Evolutionary conservation across 441 rosid species (phyloP).

Genomic region (Biscutella laevigata): DNA sequence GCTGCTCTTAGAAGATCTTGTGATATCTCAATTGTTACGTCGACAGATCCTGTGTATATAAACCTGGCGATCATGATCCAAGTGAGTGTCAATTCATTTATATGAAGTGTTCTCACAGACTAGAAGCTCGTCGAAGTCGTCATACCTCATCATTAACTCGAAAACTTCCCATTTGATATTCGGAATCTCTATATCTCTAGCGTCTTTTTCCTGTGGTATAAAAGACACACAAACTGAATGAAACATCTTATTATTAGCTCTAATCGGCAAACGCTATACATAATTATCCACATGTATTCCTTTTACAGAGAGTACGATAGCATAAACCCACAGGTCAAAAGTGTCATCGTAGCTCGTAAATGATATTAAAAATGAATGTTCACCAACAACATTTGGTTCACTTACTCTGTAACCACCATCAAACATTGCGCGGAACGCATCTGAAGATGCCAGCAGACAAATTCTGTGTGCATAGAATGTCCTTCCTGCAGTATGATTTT

Average conservation of each 20-base stretch:
- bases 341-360: neutral
- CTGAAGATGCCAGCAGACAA: constrained; percentile 97
- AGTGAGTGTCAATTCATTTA: constrained; percentile 9
- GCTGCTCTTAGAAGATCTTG: constrained; percentile 98
- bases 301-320: constrained; percentile 1
- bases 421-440: constrained; percentile 98
- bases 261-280: neutral
- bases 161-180: constrained; percentile 98
- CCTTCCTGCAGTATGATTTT: constrained; percentile 49
- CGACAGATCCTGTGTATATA: constrained; percentile 92
- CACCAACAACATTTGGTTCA: too few relatives aligned
- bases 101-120: neutral
- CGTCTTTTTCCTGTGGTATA: constrained; percentile 75
- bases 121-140: constrained; percentile 4
- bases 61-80: constrained; percentile 40
- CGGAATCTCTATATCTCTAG: constrained; percentile 95
- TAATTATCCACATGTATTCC: neutral
- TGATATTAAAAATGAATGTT: too few relatives aligned
- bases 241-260: neutral
- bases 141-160: constrained; percentile 97
- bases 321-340: neutral
- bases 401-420: constrained; percentile 98
- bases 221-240: constrained; percentile 11
- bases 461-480: constrained; percentile 93
- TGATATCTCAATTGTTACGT: constrained; percentile 69